A percentile compares a stretch with the other conserved stretches of the same genome.
phyloP scores from a whole-genome alignment of 805 yeast species.

The Metschnikowia sp. region DNA sequence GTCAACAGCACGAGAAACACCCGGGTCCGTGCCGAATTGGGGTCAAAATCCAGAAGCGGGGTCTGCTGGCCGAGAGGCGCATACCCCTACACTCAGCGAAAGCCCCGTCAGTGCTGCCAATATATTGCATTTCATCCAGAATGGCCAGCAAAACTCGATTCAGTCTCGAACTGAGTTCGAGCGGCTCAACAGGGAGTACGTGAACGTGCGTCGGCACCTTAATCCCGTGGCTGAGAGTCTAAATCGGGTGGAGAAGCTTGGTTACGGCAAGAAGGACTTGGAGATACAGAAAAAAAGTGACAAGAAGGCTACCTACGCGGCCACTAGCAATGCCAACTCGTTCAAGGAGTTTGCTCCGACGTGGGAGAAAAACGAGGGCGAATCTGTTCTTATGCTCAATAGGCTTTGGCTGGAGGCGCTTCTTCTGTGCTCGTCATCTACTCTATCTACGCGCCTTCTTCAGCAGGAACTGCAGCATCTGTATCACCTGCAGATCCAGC shows the following conservation, averaged over 20 bases:
- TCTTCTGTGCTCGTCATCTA: constrained; percentile 16
- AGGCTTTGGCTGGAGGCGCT: constrained; percentile 42
- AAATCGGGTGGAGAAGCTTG: constrained; percentile 40
- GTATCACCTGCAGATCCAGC: constrained; percentile 4
- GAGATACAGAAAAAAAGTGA: constrained; percentile 23
- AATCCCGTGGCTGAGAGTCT: constrained; percentile 71
- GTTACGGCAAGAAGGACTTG: constrained; percentile 17
- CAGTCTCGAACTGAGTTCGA: constrained; percentile 75
- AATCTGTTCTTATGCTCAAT: constrained; percentile 23
- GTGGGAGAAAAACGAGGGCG: constrained; percentile 31
- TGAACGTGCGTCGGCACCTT: constrained; percentile 61
- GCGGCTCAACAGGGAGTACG: constrained; percentile 68
- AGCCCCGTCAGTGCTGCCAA: constrained; percentile 6
- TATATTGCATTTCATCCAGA: constrained; percentile 21
- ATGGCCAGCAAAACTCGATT: constrained; percentile 43
- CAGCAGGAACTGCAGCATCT: constrained; percentile 14
- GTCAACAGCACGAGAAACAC: constrained; percentile 11
- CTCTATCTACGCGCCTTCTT: constrained; percentile 8
- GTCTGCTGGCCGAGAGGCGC: not conserved
- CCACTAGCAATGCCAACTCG: constrained; percentile 23
- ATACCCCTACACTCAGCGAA: not conserved
- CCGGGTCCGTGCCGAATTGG: constrained; percentile 1
- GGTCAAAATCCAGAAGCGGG: constrained; percentile 1
- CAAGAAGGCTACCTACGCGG: constrained; percentile 10
- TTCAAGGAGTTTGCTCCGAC: constrained; percentile 34